Evolutionary conservation across 768 basidiomycete species (phyloP), one percentile per base, ranked within the genome.

Genomic region (Suillus subaureus): DNA sequence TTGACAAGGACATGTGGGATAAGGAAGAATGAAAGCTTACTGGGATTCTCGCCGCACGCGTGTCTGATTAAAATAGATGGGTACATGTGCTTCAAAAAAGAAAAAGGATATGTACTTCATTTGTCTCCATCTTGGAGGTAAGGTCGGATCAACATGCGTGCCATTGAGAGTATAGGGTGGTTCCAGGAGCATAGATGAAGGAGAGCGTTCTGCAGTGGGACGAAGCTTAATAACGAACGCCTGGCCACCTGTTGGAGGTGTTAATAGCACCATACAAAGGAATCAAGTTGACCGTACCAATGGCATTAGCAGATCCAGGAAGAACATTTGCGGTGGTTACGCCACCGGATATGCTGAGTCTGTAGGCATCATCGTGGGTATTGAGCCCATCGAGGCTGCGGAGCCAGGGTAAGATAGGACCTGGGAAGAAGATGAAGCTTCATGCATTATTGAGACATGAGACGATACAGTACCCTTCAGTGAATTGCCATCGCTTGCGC

Each of bases 201-300:
- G 84, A 0, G 93, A 90, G 28, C 89, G 86, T 67, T 93, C 91
- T 45, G 81, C 74, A 2, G 94, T 94, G 72, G 85, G 87, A 23
- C 96, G 86, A 31, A 94, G 81, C 75, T 97, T 97, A 71, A 96
- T 83, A 71, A 93, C 83, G 72, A 94, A 95, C 0, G 94, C 92
- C 74, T 96, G 93, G 6, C 95, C 95, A 60, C 91, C 94, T 93
- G 69, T 18, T 43, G 51, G 63, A 64, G 67, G 40, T 69, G 56
- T 51, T 12, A 42, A 28, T 11, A 61, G 6, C 21, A 40, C 15
- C 74, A 67, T 28, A 37, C n/a, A n/a, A 42, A 45, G 37, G 45
- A 12, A 72, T 28, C 75, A 76, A 66, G 73, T 73, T 5, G 21
- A 11, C 26, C 60, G 31, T 69, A 91, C 92, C 92, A 58, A 94